These are phyloP conservation scores for Dictyostelium citrinum DNA, from an alignment of 78 protist species.

Conservation along the genomic window DNA sequence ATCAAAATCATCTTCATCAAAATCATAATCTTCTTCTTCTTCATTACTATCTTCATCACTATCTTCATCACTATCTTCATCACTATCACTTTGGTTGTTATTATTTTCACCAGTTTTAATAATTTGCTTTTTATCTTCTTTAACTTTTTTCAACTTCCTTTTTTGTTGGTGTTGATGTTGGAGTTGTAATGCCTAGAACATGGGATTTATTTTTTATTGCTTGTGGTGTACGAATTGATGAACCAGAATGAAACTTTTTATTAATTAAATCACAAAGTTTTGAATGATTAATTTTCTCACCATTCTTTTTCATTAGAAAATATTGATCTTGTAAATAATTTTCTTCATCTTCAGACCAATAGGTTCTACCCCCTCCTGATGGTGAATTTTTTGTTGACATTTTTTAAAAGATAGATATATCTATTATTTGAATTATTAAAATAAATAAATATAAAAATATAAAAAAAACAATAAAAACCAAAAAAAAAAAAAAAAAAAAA, in stretches of 20 bases:
- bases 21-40: not conserved
- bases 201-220: not conserved
- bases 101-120: not conserved
- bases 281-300: not conserved
- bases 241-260: not conserved
- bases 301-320: not conserved
- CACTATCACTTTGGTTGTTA: not conserved
- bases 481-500: no score
- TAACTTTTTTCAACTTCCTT: not conserved
- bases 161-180: not conserved
- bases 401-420: no score
- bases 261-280: not conserved
- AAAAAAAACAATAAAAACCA: no score
- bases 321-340: not conserved
- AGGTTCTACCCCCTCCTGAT: not conserved
- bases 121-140: not conserved
- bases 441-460: no score
- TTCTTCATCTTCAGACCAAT: not conserved
- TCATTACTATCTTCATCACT: not conserved
- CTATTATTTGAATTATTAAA: no score
- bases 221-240: not conserved
- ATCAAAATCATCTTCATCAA: not conserved
- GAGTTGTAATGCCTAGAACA: not conserved
- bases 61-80: not conserved
- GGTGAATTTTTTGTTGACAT: not conserved